Conservation (phyloP, 345 rosid genomes). For the Lepidium africanum region DNA sequence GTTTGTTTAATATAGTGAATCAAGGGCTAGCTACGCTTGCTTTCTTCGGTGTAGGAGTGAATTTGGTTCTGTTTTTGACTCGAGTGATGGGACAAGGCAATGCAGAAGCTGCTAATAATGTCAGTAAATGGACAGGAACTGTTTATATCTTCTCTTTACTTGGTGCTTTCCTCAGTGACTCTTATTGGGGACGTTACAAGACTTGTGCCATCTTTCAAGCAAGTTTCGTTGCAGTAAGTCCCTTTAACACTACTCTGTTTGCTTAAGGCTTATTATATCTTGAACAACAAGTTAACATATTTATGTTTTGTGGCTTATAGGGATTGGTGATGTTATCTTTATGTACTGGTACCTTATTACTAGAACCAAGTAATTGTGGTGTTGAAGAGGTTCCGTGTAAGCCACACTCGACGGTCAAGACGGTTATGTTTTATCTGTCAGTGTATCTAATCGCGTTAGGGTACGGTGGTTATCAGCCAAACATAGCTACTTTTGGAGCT, state of each 20-base stretch:
- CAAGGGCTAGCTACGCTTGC: constrained; percentile 95
- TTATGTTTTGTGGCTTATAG: constrained; percentile 22
- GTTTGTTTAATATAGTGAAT: constrained; percentile 49
- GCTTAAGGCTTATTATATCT: neutral
- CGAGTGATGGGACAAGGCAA: constrained; percentile 83
- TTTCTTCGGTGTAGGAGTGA: constrained; percentile 91
- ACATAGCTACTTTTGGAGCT: constrained; percentile 89
- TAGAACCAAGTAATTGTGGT: constrained; percentile 79
- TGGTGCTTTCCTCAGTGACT: constrained; percentile 95
- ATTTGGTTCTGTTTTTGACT: constrained; percentile 81
- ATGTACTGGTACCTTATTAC: constrained; percentile 44
- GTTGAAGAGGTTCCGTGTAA: constrained; percentile 51
- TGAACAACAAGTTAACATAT: constrained; percentile 3
- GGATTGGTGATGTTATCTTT: constrained; percentile 65
- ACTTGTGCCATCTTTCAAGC: constrained; percentile 89
- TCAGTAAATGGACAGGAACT: constrained; percentile 99
- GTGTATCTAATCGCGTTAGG: constrained; percentile 81
- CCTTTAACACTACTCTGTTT: neutral
- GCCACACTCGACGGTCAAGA: constrained; percentile 48
- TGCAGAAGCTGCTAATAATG: constrained; percentile 88
- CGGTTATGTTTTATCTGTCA: constrained; percentile 55
- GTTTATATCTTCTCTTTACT: constrained; percentile 90
- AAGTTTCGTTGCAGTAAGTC: constrained; percentile 72
- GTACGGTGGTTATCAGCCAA: constrained; percentile 94
- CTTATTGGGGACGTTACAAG: constrained; percentile 96